Percentiles rank a stretch among this genome's conserved stretches.
Conservation (phyloP, 2,329 filamentous ascomycete species). For the Penicillium brasilianum region DNA sequence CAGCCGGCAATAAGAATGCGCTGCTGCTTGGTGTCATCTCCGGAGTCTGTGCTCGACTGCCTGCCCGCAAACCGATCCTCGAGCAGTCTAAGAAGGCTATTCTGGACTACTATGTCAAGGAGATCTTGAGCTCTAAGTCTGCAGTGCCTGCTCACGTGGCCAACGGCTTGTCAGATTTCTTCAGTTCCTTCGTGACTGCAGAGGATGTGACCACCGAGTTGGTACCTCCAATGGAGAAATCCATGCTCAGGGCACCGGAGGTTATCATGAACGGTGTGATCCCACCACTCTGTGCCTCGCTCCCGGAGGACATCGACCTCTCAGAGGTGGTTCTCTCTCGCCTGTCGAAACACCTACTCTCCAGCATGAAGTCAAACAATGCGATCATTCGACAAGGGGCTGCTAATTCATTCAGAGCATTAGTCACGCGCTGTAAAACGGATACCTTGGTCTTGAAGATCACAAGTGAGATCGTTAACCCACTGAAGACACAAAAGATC, state of each 20-base stretch:
- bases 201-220: slow-evolving; percentile 78
- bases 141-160: slow-evolving; percentile 74
- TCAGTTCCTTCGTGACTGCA: slow-evolving; percentile 71
- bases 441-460: slow-evolving; percentile 67
- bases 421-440: slow-evolving; percentile 68
- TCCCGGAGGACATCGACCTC: slow-evolving; percentile 75
- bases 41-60: slow-evolving; percentile 78
- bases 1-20: slow-evolving; percentile 71
- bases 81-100: slow-evolving; percentile 71
- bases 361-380: slow-evolving; percentile 91
- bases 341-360: slow-evolving; percentile 83
- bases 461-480: slow-evolving; percentile 75
- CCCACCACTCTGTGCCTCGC: slow-evolving; percentile 70
- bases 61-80: slow-evolving; percentile 65
- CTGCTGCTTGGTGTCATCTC: slow-evolving; percentile 83
- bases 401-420: slow-evolving; percentile 71
- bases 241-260: slow-evolving; percentile 85
- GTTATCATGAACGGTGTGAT: slow-evolving; percentile 82
- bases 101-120: slow-evolving; percentile 81
- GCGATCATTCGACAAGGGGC: slow-evolving; percentile 75
- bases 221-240: slow-evolving; percentile 83
- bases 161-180: slow-evolving; percentile 79
- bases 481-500: slow-evolving; percentile 82
- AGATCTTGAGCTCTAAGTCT: slow-evolving; percentile 79
- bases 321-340: slow-evolving; percentile 73